phyloP scores from a whole-genome alignment of 2,329 filamentous ascomycete genomes.

The Nothophaeocryptopus gaeumannii region DNA sequence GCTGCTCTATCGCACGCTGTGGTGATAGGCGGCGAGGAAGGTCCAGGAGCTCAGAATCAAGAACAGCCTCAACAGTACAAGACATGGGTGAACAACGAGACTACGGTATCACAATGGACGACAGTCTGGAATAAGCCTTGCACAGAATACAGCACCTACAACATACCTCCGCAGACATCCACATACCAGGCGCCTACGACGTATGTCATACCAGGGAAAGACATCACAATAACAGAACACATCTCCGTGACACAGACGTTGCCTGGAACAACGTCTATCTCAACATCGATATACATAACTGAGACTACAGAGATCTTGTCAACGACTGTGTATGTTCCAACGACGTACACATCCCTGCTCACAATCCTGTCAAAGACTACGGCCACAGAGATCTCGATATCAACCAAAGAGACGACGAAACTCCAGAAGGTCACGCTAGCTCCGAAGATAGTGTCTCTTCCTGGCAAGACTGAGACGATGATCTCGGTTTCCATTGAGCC shows the following conservation, averaged over 20 bases:
- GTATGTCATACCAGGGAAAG: too few relatives aligned
- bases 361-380: neutral
- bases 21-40: neutral
- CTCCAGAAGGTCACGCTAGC: too few relatives aligned
- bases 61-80: neutral
- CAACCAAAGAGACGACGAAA: too few relatives aligned
- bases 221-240: too few relatives aligned
- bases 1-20: neutral
- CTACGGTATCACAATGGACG: neutral
- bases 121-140: constrained; percentile 1
- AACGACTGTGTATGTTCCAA: neutral
- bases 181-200: neutral
- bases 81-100: neutral
- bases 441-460: too few relatives aligned
- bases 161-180: neutral
- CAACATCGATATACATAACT: neutral
- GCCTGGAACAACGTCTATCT: neutral
- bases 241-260: too few relatives aligned
- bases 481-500: too few relatives aligned
- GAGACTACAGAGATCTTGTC: neutral
- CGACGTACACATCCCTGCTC: neutral
- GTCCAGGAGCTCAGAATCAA: too few relatives aligned
- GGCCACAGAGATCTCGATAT: neutral
- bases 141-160: neutral
- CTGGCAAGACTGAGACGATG: too few relatives aligned